These are phyloP conservation scores for Nicotiana tomentosiformis DNA, from an alignment of 257 asterid genomes.

Conservation along the genomic window DNA sequence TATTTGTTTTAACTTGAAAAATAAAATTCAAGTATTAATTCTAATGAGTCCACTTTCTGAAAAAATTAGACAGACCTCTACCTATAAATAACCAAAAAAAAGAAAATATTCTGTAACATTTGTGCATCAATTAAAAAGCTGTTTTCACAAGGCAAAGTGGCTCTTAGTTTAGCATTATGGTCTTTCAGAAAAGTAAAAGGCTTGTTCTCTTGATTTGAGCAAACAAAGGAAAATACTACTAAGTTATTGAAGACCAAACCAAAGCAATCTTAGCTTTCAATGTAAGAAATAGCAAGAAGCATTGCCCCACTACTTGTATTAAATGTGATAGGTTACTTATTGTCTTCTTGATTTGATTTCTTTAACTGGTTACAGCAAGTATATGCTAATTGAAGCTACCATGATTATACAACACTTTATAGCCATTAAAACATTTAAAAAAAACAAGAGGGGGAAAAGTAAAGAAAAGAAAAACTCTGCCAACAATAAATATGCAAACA, in stretches of 20 bases:
- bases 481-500: neutral
- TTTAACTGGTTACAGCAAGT: neutral
- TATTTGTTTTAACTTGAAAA: too few species aligned
- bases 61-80: too few species aligned
- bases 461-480: neutral
- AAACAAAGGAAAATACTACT: neutral
- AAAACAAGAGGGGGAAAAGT: neutral
- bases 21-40: too few species aligned
- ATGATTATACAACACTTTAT: neutral
- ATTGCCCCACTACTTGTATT: neutral
- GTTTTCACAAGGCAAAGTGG: neutral
- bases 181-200: neutral
- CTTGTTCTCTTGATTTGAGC: neutral
- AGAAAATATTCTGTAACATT: neutral
- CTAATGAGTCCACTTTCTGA: too few species aligned
- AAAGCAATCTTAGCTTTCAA: neutral
- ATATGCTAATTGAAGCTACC: neutral
- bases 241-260: neutral
- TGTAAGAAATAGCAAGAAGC: neutral
- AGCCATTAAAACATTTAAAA: neutral
- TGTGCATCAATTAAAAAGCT: neutral
- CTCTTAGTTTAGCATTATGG: neutral
- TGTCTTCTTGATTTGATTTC: neutral
- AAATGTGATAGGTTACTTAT: neutral
- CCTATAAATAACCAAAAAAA: neutral